A percentile compares a stretch with the other conserved stretches of the same genome.
Evolutionary conservation across 345 rosid species (phyloP).

Genomic region (Camelina hispida): DNA sequence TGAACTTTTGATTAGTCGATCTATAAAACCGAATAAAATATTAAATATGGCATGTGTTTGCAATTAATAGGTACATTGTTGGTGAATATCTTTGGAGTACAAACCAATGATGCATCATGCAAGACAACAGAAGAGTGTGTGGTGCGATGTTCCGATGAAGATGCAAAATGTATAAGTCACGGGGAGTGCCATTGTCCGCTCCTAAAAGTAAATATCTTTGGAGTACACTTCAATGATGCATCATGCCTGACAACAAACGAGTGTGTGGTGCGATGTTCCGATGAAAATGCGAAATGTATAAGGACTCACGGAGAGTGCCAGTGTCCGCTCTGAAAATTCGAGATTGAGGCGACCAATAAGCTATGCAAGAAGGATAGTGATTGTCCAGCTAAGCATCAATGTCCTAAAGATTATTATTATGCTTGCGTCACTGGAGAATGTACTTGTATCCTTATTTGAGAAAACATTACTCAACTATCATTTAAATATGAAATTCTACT

Average conservation of each 20-base stretch:
- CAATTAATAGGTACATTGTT: conserved; percentile 13
- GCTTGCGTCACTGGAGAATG: conserved; percentile 27
- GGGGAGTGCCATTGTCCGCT: background rate
- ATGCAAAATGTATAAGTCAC: background rate
- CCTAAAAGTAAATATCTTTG: background rate
- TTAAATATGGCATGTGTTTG: background rate
- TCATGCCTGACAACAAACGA: no score
- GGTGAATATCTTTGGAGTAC: background rate
- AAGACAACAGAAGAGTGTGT: background rate
- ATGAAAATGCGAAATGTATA: no score
- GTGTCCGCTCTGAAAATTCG: no score
- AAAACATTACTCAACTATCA: background rate
- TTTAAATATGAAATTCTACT: no score
- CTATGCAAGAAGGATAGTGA: conserved; percentile 13
- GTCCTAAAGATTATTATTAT: conserved; percentile 25
- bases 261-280: no score
- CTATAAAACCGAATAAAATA: background rate
- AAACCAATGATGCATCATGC: background rate
- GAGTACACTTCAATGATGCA: no score
- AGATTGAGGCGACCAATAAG: background rate
- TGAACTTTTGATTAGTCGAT: background rate
- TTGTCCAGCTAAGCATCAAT: conserved; percentile 18
- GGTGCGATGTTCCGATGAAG: background rate
- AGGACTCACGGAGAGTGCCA: no score
- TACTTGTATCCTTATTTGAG: conserved; percentile 3